Conservation (phyloP, 257 asterid genomes). For the Solanum acaule region DNA sequence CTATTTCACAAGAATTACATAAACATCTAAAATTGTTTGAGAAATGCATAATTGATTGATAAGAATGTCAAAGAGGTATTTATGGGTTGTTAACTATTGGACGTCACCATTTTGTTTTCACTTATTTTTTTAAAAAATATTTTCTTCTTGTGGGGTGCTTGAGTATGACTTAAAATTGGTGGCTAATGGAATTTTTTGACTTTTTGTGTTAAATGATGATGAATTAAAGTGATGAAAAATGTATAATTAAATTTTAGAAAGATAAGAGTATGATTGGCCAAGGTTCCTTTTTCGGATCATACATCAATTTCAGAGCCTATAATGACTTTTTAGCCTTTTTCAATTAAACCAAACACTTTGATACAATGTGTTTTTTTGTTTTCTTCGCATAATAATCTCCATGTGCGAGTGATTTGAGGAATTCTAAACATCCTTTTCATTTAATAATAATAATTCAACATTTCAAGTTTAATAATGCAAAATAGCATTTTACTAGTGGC, state of each 20-base stretch:
- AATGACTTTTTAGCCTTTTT: neutral
- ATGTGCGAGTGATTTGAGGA: neutral
- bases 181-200: neutral
- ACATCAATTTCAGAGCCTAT: slow-evolving; percentile 10
- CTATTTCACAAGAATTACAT: neutral
- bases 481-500: neutral
- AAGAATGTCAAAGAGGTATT: neutral
- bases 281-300: neutral
- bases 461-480: neutral
- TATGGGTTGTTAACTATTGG: neutral
- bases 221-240: neutral
- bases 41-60: neutral
- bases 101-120: neutral
- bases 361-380: neutral
- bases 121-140: neutral
- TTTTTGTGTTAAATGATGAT: neutral
- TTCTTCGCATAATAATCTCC: neutral
- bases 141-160: slow-evolving; percentile 6
- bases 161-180: neutral
- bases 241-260: neutral
- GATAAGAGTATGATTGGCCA: slow-evolving; percentile 8
- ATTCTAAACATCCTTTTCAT: neutral
- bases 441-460: neutral
- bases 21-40: too few relatives aligned
- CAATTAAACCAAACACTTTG: neutral